A percentile compares a stretch with the other conserved stretches of the same genome.
Conservation (phyloP, 805 yeast genomes). For the Candida suzukii region DNA sequence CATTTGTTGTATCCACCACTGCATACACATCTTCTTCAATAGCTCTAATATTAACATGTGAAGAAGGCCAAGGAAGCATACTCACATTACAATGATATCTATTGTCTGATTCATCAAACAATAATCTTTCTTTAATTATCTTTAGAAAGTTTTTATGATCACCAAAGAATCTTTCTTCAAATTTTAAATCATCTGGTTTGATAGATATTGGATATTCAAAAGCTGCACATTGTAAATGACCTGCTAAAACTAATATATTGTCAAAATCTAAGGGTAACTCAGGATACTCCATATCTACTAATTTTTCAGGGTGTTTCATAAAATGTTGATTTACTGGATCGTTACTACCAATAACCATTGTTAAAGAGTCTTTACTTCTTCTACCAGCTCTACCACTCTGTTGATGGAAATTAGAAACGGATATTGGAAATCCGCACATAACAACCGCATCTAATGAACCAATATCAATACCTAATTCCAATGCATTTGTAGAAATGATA, state of each 20-base stretch:
- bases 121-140: conserved; percentile 27
- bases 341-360: conserved; percentile 75
- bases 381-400: conserved; percentile 98
- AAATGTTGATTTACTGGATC: conserved; percentile 85
- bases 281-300: conserved; percentile 48
- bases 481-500: conserved; percentile 89
- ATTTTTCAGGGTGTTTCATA: conserved; percentile 56
- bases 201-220: conserved; percentile 62
- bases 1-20: conserved; percentile 82
- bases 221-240: conserved; percentile 93
- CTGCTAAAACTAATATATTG: conserved; percentile 58
- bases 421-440: conserved; percentile 87
- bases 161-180: conserved; percentile 55
- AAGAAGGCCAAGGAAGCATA: conserved; percentile 78
- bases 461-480: conserved; percentile 93
- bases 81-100: conserved; percentile 49
- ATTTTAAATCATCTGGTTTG: conserved; percentile 23
- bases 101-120: conserved; percentile 32
- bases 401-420: conserved; percentile 83
- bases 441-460: conserved; percentile 89
- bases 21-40: conserved; percentile 78
- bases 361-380: conserved; percentile 75
- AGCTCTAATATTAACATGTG: conserved; percentile 71
- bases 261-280: conserved; percentile 56
- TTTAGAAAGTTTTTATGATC: conserved; percentile 19